These are phyloP conservation scores for Venturiaceae sp. DNA, from an alignment of 2,329 filamentous ascomycete species.

Conservation along the genomic window DNA sequence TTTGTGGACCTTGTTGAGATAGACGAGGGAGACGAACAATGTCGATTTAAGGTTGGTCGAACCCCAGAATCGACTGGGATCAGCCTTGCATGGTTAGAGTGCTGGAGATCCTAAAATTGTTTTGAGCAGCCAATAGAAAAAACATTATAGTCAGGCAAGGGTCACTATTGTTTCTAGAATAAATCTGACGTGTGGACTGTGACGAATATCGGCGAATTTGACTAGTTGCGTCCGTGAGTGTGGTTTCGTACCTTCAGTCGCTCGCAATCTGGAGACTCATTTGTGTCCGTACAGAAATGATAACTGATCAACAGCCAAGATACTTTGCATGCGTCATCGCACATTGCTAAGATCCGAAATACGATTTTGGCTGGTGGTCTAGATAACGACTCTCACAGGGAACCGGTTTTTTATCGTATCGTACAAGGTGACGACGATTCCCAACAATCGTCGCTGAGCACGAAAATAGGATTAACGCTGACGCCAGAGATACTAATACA, in stretches of 20 bases:
- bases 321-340: background rate
- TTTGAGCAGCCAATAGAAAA: background rate
- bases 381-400: background rate
- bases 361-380: background rate
- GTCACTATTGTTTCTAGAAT: too few species aligned
- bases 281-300: too few species aligned
- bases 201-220: too few species aligned
- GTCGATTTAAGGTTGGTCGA: background rate
- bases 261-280: too few species aligned
- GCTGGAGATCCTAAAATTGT: background rate
- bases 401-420: background rate
- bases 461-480: background rate
- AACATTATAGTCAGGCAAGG: background rate
- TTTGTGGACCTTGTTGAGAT: background rate
- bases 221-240: too few species aligned
- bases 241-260: too few species aligned
- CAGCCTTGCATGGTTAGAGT: background rate
- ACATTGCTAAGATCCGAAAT: background rate
- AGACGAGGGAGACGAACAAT: background rate
- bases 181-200: too few species aligned
- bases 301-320: too few species aligned
- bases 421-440: background rate
- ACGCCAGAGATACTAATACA: background rate
- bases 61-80: background rate
- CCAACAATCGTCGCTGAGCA: too few species aligned